A percentile compares a stretch with the other conserved stretches of the same genome.
Evolutionary conservation across 129 eudicot species (phyloP).

Genomic region (Centella asiatica): DNA sequence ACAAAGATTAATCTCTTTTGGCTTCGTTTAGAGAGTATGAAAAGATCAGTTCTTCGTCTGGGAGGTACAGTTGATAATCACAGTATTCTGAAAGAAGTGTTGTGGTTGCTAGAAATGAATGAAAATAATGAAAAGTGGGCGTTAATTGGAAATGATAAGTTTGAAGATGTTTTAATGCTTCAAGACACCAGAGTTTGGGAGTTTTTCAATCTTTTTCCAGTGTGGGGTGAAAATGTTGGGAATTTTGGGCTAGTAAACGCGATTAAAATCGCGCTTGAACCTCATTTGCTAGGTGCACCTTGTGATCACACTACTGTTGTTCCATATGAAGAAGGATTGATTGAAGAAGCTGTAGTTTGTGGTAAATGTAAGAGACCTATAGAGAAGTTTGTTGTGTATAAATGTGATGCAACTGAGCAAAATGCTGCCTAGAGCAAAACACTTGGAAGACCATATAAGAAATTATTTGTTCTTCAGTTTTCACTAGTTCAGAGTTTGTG

Average conservation of each 20-base stretch:
- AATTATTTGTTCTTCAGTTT: too few relatives aligned
- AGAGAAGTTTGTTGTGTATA: conserved; percentile 38
- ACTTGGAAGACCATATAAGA: too few relatives aligned
- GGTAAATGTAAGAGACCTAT: conserved; percentile 36
- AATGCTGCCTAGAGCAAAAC: neutral
- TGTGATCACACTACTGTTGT: conserved; percentile 38
- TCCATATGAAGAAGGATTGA: conserved; percentile 41
- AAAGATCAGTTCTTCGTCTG: conserved; percentile 24
- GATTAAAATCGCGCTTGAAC: conserved; percentile 26
- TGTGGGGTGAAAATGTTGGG: conserved; percentile 36
- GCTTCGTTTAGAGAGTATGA: conserved; percentile 57
- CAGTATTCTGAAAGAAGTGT: conserved; percentile 25
- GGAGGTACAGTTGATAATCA: conserved; percentile 19
- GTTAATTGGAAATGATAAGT: conserved; percentile 38
- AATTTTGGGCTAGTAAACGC: conserved; percentile 48
- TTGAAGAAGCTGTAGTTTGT: conserved; percentile 24
- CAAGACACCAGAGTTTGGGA: conserved; percentile 21
- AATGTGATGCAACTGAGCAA: conserved; percentile 36
- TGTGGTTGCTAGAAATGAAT: conserved; percentile 31
- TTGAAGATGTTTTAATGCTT: conserved; percentile 37
- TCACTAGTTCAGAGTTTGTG: neutral
- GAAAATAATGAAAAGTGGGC: conserved; percentile 35
- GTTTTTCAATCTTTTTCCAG: conserved; percentile 22
- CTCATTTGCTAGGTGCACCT: conserved; percentile 12
- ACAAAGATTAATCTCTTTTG: conserved; percentile 41